Conservation (phyloP, 2,329 filamentous ascomycete species). For the Lachnellula arida region DNA sequence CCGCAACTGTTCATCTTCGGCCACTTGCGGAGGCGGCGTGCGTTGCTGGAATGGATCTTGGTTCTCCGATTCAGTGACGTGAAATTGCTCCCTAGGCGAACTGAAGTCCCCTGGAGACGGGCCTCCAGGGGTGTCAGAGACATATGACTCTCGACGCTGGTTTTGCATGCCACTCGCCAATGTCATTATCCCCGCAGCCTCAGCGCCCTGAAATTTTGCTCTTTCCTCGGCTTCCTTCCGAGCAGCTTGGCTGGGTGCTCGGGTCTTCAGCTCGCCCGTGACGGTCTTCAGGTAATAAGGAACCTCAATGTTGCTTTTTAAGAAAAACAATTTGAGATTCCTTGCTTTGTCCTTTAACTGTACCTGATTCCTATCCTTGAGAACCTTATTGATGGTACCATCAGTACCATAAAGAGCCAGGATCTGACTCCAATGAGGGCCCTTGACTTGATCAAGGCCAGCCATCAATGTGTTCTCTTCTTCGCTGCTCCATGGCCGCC, state of each 20-base stretch:
- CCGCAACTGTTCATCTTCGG: conserved; percentile 9
- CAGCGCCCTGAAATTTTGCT: conserved; percentile 52
- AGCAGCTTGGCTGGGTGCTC: conserved; percentile 70
- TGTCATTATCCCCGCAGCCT: conserved; percentile 56
- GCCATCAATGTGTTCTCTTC: conserved; percentile 89
- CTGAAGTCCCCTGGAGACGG: background rate
- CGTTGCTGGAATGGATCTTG: background rate
- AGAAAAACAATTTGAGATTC: conserved; percentile 85
- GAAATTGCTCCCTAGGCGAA: conserved; percentile 7
- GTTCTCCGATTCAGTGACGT: background rate
- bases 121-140: background rate
- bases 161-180: conserved; percentile 44
- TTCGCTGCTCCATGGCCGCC: conserved; percentile 81
- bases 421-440: conserved; percentile 91
- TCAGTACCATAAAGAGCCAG: conserved; percentile 76
- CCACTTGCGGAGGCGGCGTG: background rate
- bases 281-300: conserved; percentile 83
- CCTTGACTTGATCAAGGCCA: conserved; percentile 81
- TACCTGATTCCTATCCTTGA: conserved; percentile 86
- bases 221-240: conserved; percentile 64
- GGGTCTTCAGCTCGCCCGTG: conserved; percentile 83
- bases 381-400: conserved; percentile 73
- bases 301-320: conserved; percentile 88
- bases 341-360: conserved; percentile 90
- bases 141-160: background rate